These are phyloP conservation scores for Picochlorum sp. DNA, from an alignment of 139 green algal genomes.

Conservation along the genomic window DNA sequence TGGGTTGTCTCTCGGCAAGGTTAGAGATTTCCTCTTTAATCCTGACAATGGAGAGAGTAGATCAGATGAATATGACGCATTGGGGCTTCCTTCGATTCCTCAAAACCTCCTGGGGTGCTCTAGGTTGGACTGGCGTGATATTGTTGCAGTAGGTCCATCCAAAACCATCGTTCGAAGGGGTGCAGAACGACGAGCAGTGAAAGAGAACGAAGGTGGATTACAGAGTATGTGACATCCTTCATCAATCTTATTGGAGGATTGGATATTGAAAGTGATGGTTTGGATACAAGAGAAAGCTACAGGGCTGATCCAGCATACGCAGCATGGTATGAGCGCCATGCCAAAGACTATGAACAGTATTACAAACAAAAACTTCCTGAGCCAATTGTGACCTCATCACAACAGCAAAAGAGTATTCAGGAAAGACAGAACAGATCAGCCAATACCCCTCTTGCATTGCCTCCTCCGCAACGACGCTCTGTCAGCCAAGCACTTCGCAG, in stretches of 20 bases:
- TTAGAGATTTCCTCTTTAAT: conserved; percentile 65
- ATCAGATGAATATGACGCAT: conserved; percentile 63
- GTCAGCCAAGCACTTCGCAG: conserved; percentile 15
- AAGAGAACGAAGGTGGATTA: conserved; percentile 25
- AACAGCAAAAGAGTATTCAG: neutral
- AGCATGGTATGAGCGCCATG: conserved; percentile 23
- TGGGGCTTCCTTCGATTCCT: conserved; percentile 60
- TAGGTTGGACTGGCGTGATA: conserved; percentile 23
- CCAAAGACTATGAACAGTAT: conserved; percentile 6
- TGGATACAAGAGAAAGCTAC: conserved; percentile 1
- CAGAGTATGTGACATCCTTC: conserved; percentile 9
- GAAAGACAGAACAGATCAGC: neutral
- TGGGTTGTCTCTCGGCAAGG: conserved; percentile 50
- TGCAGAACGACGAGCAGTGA: conserved; percentile 12
- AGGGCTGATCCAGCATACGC: conserved; percentile 13
- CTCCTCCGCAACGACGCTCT: conserved; percentile 14
- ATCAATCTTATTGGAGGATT: conserved; percentile 3
- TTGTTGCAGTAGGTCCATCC: conserved; percentile 17
- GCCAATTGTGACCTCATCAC: neutral
- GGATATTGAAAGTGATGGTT: neutral
- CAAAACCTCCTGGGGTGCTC: conserved; percentile 50
- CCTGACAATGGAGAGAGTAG: conserved; percentile 57
- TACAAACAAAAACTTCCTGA: conserved; percentile 2
- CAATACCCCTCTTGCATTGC: conserved; percentile 12
- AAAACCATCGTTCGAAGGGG: conserved; percentile 14